Evolutionary conservation across 169 alveolate species (phyloP), one percentile per base, ranked within the genome.

Genomic region (Cyclospora cayetanensis): DNA sequence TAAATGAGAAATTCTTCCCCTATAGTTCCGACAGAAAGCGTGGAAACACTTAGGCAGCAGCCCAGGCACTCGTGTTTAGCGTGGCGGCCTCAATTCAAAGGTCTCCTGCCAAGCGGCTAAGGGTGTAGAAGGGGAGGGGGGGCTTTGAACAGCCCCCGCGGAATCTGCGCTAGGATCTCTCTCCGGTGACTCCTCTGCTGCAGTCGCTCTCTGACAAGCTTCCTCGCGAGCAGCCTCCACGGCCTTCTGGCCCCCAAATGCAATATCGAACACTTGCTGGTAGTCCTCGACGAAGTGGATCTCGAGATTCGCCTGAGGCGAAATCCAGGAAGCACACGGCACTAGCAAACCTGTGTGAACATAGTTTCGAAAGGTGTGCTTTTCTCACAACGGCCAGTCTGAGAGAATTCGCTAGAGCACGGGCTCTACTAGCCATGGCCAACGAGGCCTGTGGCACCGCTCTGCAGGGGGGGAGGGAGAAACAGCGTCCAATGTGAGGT

Each of bases 251-350:
- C 35, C 55, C 46, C 79, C 92, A 42, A 94, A 94, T 25, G 94
- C 94, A 15, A 70, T 72, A 20, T 66, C 60, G 77, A 77, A 94
- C 65, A 94, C 93, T 25, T 94, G 93, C 42, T 86, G 93, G 91
- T 87, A 94, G 70, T 83, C 89, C 68, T 88, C 92, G 31, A 90
- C 96, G 55, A 94, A 94, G 82, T 91, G 94, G 7, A 93, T 94
- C 12, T 80, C 66, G 29, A 94, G 91, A 1, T 93, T 94, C 80
- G 55, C 80, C 91, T 39, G 55, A 37, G 20, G 65, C 12, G 31
- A 3, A 1, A 53, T 42, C 43, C 37, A 11, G 60, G 20, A 41
- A 41, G 31, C 66, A 65, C 34, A 80, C 29, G 20, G 34, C 60
- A 27, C 29, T 22, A 5, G 5, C 37, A 39, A 25, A 82, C 20